These are phyloP conservation scores for Leccinellum rugosiceps DNA, from an alignment of 768 basidiomycete species.

Conservation along the genomic window DNA sequence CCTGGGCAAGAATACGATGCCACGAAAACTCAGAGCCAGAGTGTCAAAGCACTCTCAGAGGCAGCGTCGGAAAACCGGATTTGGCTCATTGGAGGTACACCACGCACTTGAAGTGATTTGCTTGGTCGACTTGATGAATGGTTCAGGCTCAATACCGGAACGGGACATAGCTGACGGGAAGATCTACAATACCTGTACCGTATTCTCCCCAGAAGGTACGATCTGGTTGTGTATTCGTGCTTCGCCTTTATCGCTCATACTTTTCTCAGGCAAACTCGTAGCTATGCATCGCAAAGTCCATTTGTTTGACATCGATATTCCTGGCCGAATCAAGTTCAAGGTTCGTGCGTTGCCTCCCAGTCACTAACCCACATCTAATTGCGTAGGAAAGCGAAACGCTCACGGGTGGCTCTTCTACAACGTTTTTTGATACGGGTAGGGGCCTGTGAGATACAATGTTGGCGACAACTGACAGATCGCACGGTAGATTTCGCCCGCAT, in stretches of 20 bases:
- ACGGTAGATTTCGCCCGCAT: slow-evolving; percentile 89
- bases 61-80: slow-evolving; percentile 73
- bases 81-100: slow-evolving; percentile 91
- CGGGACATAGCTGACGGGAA: slow-evolving; percentile 58
- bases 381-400: slow-evolving; percentile 83
- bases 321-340: slow-evolving; percentile 88
- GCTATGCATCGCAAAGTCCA: slow-evolving; percentile 93
- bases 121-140: neutral
- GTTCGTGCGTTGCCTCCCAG: slow-evolving; percentile 33
- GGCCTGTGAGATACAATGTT: neutral
- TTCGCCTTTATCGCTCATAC: neutral
- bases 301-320: slow-evolving; percentile 96
- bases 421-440: slow-evolving; percentile 85
- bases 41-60: slow-evolving; percentile 75
- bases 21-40: slow-evolving; percentile 59
- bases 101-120: neutral
- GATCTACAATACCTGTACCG: slow-evolving; percentile 90
- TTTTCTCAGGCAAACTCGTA: slow-evolving; percentile 70
- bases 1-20: slow-evolving; percentile 59
- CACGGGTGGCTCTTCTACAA: slow-evolving; percentile 69
- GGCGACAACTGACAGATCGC: neutral
- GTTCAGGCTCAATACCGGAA: slow-evolving; percentile 91
- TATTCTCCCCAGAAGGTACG: slow-evolving; percentile 77
- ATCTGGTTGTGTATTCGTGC: neutral
- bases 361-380: slow-evolving; percentile 2